phyloP scores from a whole-genome alignment of 2,329 filamentous ascomycete species.

The Pseudogymnoascus pannorum region DNA sequence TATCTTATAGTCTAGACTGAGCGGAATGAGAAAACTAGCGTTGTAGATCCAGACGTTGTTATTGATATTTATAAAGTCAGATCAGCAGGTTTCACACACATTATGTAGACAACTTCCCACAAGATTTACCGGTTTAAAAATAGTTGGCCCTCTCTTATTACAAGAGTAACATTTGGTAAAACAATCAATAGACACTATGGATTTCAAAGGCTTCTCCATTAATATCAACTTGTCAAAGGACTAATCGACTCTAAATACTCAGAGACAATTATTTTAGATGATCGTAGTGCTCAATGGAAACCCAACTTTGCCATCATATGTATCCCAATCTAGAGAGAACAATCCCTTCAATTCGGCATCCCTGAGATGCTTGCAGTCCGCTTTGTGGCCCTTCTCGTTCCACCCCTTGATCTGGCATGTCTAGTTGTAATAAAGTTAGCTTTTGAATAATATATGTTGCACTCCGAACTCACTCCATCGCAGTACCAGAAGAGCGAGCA shows the following conservation, averaged over 20 bases:
- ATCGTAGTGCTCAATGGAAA: constrained; percentile 25
- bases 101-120: neutral
- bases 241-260: too few relatives aligned
- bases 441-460: neutral
- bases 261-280: too few relatives aligned
- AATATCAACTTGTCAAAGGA: neutral
- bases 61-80: neutral
- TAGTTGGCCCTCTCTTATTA: neutral
- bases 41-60: neutral
- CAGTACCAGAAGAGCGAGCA: constrained; percentile 26
- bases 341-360: constrained; percentile 25
- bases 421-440: constrained; percentile 18
- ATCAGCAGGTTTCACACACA: neutral
- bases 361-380: constrained; percentile 24
- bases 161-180: neutral
- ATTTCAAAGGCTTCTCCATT: neutral
- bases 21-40: neutral
- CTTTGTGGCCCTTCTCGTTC: constrained; percentile 26
- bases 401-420: constrained; percentile 22
- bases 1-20: neutral
- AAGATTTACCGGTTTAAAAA: neutral
- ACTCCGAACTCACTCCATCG: constrained; percentile 18
- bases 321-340: constrained; percentile 23
- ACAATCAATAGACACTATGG: neutral
- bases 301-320: constrained; percentile 20